Percentiles rank a stretch among this genome's conserved stretches.
phyloP scores from a whole-genome alignment of 495 filamentous ascomycete species.

The Glonium stellatum region DNA sequence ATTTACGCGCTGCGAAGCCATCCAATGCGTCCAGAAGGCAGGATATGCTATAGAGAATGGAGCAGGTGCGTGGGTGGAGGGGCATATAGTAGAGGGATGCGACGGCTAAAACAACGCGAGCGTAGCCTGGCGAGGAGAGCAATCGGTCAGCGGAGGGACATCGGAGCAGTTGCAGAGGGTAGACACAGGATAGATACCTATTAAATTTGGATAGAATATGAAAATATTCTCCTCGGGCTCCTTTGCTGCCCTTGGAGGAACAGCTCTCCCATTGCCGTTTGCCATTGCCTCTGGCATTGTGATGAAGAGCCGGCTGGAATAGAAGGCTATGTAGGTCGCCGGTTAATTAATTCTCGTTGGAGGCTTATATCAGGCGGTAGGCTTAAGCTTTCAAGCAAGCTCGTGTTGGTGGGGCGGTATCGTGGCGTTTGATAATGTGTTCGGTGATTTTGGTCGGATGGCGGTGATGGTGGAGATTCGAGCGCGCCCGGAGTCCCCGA shows the following conservation, averaged over 20 bases:
- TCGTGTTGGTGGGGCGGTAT: neutral
- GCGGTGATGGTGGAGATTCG: too few relatives aligned
- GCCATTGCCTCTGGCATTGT: conserved; percentile 5
- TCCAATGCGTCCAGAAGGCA: conserved; percentile 93
- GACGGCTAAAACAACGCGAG: conserved; percentile 77
- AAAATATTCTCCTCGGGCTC: conserved; percentile 78
- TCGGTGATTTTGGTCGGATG: too few relatives aligned
- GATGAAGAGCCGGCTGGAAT: neutral
- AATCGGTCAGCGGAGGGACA: neutral
- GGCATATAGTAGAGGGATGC: conserved; percentile 98
- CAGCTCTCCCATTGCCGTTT: conserved; percentile 23
- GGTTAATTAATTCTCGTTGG: neutral
- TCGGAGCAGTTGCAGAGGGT: neutral
- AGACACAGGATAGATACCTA: conserved; percentile 53
- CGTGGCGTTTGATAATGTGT: too few relatives aligned
- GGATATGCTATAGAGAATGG: conserved; percentile 80
- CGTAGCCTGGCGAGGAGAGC: conserved; percentile 59
- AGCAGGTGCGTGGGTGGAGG: conserved; percentile 89
- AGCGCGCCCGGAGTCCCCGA: too few relatives aligned
- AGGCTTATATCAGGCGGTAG: neutral
- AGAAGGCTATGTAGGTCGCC: neutral
- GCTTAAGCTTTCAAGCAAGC: neutral
- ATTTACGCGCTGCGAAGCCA: conserved; percentile 80
- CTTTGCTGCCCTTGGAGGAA: conserved; percentile 6
- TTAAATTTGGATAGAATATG: conserved; percentile 89